These are phyloP conservation scores for Monilinia laxa DNA, from an alignment of 2,329 filamentous ascomycete genomes.

Conservation along the genomic window DNA sequence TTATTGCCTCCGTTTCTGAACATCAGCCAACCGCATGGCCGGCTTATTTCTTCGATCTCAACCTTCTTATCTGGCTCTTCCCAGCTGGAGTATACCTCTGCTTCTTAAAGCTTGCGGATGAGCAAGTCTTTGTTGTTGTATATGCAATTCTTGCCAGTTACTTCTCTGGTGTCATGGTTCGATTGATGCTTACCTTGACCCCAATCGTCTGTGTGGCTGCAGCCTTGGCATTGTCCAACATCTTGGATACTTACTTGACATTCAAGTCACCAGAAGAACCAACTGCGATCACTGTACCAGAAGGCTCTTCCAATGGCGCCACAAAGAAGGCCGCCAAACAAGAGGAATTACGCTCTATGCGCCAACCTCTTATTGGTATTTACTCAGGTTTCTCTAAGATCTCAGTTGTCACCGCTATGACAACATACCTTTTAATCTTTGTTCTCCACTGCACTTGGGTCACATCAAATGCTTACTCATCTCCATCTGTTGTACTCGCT, in stretches of 20 bases:
- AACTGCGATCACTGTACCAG: conserved; percentile 45
- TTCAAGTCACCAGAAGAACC: conserved; percentile 59
- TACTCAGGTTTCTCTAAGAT: conserved; percentile 78
- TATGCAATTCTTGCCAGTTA: conserved; percentile 97
- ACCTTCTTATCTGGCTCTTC: conserved; percentile 98
- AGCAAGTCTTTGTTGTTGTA: conserved; percentile 97
- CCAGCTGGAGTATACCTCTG: conserved; percentile 97
- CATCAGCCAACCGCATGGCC: conserved; percentile 99
- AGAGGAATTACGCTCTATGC: conserved; percentile 65
- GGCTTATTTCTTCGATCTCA: conserved; percentile 98
- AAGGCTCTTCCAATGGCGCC: conserved; percentile 41
- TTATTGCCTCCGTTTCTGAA: conserved; percentile 99
- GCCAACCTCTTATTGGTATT: conserved; percentile 76
- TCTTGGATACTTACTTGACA: conserved; percentile 83
- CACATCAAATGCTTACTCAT: conserved; percentile 97
- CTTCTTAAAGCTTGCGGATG: conserved; percentile 89
- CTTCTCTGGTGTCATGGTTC: conserved; percentile 99
- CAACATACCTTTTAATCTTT: conserved; percentile 84
- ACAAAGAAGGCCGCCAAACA: conserved; percentile 54
- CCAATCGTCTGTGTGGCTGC: conserved; percentile 94
- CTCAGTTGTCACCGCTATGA: conserved; percentile 69
- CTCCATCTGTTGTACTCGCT: conserved; percentile 92
- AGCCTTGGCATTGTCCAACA: conserved; percentile 81
- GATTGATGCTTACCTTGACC: conserved; percentile 95
- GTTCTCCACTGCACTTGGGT: conserved; percentile 99